Evolutionary conservation across 345 rosid genomes (phyloP).

Genomic region (Eucalyptus virginea): DNA sequence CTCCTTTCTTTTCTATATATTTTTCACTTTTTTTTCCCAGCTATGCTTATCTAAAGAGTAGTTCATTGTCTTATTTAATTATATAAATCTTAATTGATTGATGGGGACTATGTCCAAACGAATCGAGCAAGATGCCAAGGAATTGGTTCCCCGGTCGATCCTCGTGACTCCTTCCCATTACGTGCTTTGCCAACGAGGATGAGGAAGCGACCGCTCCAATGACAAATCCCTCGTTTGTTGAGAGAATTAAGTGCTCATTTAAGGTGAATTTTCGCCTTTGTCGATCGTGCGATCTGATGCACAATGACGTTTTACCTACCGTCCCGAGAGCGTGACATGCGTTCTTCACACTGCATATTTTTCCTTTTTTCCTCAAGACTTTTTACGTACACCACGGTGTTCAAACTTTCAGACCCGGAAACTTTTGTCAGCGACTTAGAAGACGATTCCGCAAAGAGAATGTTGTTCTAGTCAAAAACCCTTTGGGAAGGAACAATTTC

Average conservation of each 20-base stretch:
- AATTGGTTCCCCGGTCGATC: not conserved
- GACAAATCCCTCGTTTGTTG: not conserved
- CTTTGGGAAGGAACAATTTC: not conserved
- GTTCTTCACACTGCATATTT: not conserved
- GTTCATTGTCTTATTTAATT: not conserved
- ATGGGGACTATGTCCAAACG: not conserved
- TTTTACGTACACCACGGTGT: not conserved
- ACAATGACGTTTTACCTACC: not conserved
- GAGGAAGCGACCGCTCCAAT: not conserved
- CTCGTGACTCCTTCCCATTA: not conserved
- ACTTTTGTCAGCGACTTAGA: not conserved
- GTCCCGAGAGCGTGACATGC: not conserved
- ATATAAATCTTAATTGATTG: not conserved
- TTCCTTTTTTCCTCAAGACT: not conserved
- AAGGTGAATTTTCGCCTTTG: not conserved
- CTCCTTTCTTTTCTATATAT: not conserved
- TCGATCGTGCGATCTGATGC: not conserved
- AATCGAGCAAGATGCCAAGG: not conserved
- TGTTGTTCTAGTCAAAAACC: not conserved
- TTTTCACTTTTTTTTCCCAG: not conserved
- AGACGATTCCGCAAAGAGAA: not conserved
- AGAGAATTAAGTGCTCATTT: not conserved
- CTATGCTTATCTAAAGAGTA: not conserved
- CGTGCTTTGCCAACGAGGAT: not conserved
- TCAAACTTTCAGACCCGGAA: not conserved